Conservation (phyloP, 257 asterid genomes). For the Oldenlandia corymbosa region DNA sequence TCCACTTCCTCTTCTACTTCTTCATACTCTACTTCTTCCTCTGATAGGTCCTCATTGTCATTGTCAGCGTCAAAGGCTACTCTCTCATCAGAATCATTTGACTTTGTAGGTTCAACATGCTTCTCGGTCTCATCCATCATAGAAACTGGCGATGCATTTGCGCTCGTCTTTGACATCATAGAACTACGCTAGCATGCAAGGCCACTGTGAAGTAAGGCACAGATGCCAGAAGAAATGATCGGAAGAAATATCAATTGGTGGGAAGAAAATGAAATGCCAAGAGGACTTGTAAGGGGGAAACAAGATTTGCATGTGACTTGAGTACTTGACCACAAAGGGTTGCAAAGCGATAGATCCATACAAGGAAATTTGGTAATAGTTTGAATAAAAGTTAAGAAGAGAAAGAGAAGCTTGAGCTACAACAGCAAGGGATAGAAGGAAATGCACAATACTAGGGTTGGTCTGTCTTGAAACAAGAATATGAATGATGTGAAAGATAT, state of each 20-base stretch:
- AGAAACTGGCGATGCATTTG: constrained; percentile 40
- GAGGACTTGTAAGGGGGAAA: constrained; percentile 52
- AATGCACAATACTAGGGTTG: constrained; percentile 9
- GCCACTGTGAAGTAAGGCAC: constrained; percentile 63
- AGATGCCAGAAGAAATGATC: constrained; percentile 68
- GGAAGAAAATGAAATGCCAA: constrained; percentile 61
- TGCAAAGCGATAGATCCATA: neutral
- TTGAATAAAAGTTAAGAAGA: constrained; percentile 3
- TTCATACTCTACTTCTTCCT: constrained; percentile 78
- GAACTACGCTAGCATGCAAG: constrained; percentile 43
- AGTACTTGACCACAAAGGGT: constrained; percentile 1
- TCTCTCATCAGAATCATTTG: constrained; percentile 26
- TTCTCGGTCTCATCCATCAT: constrained; percentile 56
- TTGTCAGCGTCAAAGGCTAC: constrained; percentile 44
- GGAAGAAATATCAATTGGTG: constrained; percentile 60
- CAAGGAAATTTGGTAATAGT: constrained; percentile 2
- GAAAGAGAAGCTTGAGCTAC: constrained; percentile 11
- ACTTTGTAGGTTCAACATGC: constrained; percentile 60
- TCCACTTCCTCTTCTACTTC: constrained; percentile 80
- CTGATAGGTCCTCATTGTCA: constrained; percentile 53
- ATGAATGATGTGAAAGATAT: constrained; percentile 12
- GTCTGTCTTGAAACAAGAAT: constrained; percentile 4
- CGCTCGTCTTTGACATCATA: constrained; percentile 72
- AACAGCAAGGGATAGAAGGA: constrained; percentile 9
- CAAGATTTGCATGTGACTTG: constrained; percentile 35